Conservation (phyloP, 352 stramenopile genomes). For the Sclerospora graminicola region DNA sequence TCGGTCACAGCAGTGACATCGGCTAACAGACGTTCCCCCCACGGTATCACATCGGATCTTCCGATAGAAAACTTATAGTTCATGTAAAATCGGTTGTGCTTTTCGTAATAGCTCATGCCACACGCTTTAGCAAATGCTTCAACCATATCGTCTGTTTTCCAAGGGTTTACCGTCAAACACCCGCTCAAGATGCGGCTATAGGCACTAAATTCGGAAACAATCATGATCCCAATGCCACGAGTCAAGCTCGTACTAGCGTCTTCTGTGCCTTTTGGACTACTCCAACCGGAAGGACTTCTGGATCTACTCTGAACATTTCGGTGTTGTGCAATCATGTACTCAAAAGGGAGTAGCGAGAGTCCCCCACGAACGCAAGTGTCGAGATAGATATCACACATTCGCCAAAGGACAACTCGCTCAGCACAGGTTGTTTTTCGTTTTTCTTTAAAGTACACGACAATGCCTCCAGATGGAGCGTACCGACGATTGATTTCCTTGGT, state of each 20-base stretch:
- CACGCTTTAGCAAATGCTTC: slow-evolving; percentile 48
- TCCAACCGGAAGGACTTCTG: slow-evolving; percentile 17
- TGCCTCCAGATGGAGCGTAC: slow-evolving; percentile 40
- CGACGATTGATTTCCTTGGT: slow-evolving; percentile 88
- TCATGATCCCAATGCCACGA: slow-evolving; percentile 73
- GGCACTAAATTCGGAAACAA: slow-evolving; percentile 95
- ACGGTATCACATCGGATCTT: slow-evolving; percentile 70
- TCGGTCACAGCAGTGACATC: slow-evolving; percentile 86
- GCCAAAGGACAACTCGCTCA: slow-evolving; percentile 61
- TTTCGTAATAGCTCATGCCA: slow-evolving; percentile 73
- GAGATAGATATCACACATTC: slow-evolving; percentile 56
- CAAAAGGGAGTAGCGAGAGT: slow-evolving; percentile 64
- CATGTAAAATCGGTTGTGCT: slow-evolving; percentile 53
- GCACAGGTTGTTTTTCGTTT: slow-evolving; percentile 50
- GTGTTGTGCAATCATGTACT: slow-evolving; percentile 66
- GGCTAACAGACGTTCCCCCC: slow-evolving; percentile 90
- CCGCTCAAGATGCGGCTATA: slow-evolving; percentile 94
- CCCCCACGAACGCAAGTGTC: slow-evolving; percentile 59
- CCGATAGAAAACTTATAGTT: slow-evolving; percentile 84
- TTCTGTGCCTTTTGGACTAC: slow-evolving; percentile 10
- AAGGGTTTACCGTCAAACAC: slow-evolving; percentile 96
- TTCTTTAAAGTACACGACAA: slow-evolving; percentile 70
- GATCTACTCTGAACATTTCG: slow-evolving; percentile 31
- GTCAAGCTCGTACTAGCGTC: slow-evolving; percentile 13
- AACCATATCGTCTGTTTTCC: slow-evolving; percentile 89